phyloP scores from a whole-genome alignment of 768 basidiomycete species.

The Calvatia gigantea region DNA sequence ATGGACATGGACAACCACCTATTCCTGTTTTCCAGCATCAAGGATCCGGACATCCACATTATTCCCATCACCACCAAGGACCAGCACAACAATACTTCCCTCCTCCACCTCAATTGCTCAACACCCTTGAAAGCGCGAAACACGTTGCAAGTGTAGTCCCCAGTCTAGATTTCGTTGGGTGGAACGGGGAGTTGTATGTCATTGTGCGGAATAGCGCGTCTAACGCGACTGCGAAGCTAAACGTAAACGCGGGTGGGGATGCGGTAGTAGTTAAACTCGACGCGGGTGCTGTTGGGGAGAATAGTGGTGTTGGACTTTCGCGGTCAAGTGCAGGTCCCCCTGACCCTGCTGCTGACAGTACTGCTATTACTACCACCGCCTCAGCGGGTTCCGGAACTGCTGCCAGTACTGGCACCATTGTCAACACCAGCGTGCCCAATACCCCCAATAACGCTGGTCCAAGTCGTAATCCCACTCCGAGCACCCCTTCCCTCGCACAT shows the following conservation, averaged over 20 bases:
- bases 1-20: background rate
- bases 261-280: background rate
- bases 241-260: background rate
- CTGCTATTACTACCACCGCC: background rate
- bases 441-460: too few species aligned
- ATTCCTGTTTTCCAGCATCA: background rate
- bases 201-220: slow-evolving; percentile 40
- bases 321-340: background rate
- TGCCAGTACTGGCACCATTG: background rate
- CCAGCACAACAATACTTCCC: background rate
- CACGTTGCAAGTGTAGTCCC: slow-evolving; percentile 45
- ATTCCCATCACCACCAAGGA: background rate
- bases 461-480: too few species aligned
- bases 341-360: background rate
- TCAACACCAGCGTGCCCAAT: too few species aligned
- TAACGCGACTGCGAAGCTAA: slow-evolving; percentile 1
- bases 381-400: background rate
- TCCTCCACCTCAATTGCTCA: background rate
- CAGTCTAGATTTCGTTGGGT: slow-evolving; percentile 64
- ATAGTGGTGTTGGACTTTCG: background rate
- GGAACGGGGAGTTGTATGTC: slow-evolving; percentile 71
- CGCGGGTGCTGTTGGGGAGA: background rate
- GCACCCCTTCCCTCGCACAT: too few species aligned
- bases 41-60: background rate
- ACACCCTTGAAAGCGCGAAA: slow-evolving; percentile 36